Percentiles rank a stretch among this genome's conserved stretches.
Evolutionary conservation across 208 protist species (phyloP).

Genomic region (Leishmania braziliensis): DNA sequence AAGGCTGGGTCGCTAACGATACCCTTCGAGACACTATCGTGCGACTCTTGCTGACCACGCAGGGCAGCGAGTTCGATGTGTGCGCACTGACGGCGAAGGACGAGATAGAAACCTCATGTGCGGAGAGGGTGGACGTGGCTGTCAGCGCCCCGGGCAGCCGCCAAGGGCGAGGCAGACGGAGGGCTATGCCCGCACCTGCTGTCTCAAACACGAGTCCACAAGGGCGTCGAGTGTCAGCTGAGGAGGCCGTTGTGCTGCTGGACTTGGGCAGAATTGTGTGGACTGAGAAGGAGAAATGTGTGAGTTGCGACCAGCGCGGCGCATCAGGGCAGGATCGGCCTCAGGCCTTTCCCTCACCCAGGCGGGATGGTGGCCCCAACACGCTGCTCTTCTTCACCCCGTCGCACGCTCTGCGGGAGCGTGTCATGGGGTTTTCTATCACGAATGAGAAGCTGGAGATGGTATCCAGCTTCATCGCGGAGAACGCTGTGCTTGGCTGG

Average conservation of each 20-base stretch:
- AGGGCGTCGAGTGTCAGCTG: slow-evolving; percentile 2
- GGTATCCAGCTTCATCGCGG: slow-evolving; percentile 51
- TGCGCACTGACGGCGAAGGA: not conserved
- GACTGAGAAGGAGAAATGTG: not conserved
- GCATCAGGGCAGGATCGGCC: not conserved
- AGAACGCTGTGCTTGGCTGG: slow-evolving; percentile 45
- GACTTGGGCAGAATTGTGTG: slow-evolving; percentile 12
- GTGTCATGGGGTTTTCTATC: slow-evolving; percentile 26
- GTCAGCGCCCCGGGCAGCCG: not conserved
- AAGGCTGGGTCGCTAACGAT: slow-evolving; percentile 41
- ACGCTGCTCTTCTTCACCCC: slow-evolving; percentile 11
- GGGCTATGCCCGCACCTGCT: not conserved
- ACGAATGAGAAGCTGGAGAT: slow-evolving; percentile 24
- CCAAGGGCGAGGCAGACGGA: not conserved
- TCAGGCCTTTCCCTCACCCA: not conserved
- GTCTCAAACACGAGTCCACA: no score
- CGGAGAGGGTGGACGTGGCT: not conserved
- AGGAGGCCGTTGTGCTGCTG: slow-evolving; percentile 15
- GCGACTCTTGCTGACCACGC: slow-evolving; percentile 34
- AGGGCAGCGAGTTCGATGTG: slow-evolving; percentile 8
- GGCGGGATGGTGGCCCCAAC: not conserved
- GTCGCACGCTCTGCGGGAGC: slow-evolving; percentile 24
- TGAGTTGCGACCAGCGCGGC: not conserved
- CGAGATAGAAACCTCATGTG: not conserved
- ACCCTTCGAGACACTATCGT: slow-evolving; percentile 57